phyloP scores from a whole-genome alignment of 176 grass and related monocot species.

The Leersia perrieri region DNA sequence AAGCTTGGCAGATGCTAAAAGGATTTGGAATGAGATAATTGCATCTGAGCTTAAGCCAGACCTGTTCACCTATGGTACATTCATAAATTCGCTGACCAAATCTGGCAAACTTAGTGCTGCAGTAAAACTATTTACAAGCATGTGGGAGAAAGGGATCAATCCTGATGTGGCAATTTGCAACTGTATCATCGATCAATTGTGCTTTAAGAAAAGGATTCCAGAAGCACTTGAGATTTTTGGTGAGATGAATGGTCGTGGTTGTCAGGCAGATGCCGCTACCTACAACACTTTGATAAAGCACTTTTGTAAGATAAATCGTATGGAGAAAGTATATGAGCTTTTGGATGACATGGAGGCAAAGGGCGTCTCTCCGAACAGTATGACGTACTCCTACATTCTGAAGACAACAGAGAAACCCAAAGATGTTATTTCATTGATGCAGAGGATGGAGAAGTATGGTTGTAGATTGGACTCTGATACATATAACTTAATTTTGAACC shows the following conservation, averaged over 20 bases:
- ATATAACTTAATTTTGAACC: conserved; percentile 69
- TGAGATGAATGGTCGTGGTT: conserved; percentile 63
- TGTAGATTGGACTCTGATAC: conserved; percentile 54
- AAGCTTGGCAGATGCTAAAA: conserved; percentile 49
- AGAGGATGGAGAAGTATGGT: conserved; percentile 62
- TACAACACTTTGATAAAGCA: conserved; percentile 76
- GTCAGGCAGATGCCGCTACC: conserved; percentile 56
- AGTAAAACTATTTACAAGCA: conserved; percentile 53
- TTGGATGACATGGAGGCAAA: conserved; percentile 65
- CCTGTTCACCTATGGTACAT: conserved; percentile 64
- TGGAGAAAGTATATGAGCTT: conserved; percentile 62
- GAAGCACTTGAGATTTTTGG: conserved; percentile 64
- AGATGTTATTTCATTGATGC: conserved; percentile 50
- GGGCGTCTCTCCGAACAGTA: conserved; percentile 50
- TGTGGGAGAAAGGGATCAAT: conserved; percentile 62
- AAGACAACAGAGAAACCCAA: conserved; percentile 43
- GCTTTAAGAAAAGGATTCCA: conserved; percentile 79
- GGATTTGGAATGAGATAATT: conserved; percentile 75
- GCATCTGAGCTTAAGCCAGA: conserved; percentile 48
- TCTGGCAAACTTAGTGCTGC: conserved; percentile 51
- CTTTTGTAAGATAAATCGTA: conserved; percentile 63
- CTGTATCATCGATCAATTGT: conserved; percentile 70
- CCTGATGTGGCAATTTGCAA: conserved; percentile 70
- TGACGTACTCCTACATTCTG: conserved; percentile 65
- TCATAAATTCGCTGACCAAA: conserved; percentile 66